A percentile compares a stretch with the other conserved stretches of the same genome.
Conservation (phyloP, 768 basidiomycete genomes). For the Calocybe cyanea region DNA sequence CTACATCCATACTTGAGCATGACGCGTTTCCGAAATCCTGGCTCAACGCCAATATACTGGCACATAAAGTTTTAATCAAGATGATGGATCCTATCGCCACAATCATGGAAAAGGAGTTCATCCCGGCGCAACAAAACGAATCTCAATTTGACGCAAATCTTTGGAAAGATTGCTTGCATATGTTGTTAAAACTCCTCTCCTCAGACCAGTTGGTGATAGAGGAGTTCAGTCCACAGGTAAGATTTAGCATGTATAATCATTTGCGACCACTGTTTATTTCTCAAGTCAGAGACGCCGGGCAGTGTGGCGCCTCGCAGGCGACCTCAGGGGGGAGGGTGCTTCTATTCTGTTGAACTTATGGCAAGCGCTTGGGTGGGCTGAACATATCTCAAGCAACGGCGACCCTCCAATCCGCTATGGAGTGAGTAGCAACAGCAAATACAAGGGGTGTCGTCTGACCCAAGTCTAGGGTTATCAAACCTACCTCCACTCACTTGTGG, state of each 20-base stretch:
- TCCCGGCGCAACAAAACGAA: slow-evolving; percentile 63
- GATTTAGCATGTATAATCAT: slow-evolving; percentile 11
- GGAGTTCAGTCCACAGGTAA: slow-evolving; percentile 89
- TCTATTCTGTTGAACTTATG: slow-evolving; percentile 75
- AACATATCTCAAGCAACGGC: slow-evolving; percentile 46
- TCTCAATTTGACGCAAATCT: slow-evolving; percentile 69
- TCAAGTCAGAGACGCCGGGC: slow-evolving; percentile 79
- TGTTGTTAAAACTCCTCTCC: slow-evolving; percentile 80
- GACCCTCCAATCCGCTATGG: slow-evolving; percentile 63
- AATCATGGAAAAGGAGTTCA: slow-evolving; percentile 76
- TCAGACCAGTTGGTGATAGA: slow-evolving; percentile 93
- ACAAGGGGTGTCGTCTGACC: slow-evolving; percentile 8
- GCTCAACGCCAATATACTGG: slow-evolving; percentile 87
- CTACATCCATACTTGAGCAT: slow-evolving; percentile 75
- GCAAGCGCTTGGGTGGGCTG: slow-evolving; percentile 81
- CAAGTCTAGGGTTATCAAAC: slow-evolving; percentile 73
- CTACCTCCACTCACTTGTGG: slow-evolving; percentile 78
- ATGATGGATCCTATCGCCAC: slow-evolving; percentile 80
- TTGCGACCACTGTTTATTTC: slow-evolving; percentile 5
- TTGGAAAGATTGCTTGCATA: slow-evolving; percentile 79
- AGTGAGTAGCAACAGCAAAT: slow-evolving; percentile 39
- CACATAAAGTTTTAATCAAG: slow-evolving; percentile 84
- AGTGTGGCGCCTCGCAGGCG: slow-evolving; percentile 94
- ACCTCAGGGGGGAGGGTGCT: slow-evolving; percentile 90
- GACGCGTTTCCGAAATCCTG: slow-evolving; percentile 88